phyloP scores from a whole-genome alignment of 169 alveolate genomes.

The Plasmodium yoelii region DNA sequence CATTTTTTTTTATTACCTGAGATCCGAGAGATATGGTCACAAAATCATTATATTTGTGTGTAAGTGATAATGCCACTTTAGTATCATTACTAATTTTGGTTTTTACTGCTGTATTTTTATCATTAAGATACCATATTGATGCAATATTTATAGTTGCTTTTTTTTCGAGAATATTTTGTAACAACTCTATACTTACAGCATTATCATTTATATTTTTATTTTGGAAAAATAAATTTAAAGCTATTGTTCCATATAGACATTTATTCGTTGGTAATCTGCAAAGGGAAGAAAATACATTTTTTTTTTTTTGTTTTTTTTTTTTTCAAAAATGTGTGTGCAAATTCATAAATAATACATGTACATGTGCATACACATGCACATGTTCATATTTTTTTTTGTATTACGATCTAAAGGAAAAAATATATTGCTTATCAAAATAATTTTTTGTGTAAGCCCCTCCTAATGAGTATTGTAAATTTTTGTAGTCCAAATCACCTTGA shows the following conservation, averaged over 20 bases:
- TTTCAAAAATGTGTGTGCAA: not conserved
- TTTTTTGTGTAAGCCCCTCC: constrained; percentile 58
- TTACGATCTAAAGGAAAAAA: constrained; percentile 65
- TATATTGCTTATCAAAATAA: constrained; percentile 26
- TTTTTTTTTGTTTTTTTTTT: too few species aligned
- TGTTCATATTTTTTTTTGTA: not conserved
- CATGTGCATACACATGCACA: not conserved
- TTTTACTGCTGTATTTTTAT: constrained; percentile 37
- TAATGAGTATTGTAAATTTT: constrained; percentile 40
- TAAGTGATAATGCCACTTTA: constrained; percentile 43
- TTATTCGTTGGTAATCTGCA: constrained; percentile 45
- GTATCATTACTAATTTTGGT: constrained; percentile 63
- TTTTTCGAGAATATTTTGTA: constrained; percentile 33
- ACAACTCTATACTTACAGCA: constrained; percentile 42
- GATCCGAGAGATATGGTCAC: constrained; percentile 39
- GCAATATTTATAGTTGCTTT: constrained; percentile 55
- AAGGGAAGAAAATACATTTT: not conserved
- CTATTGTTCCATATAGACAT: constrained; percentile 30
- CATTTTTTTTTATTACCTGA: constrained; percentile 15
- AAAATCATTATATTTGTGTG: constrained; percentile 62
- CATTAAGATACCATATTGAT: constrained; percentile 53
- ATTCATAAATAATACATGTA: not conserved
- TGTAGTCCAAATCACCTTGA: constrained; percentile 42
- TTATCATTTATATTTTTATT: constrained; percentile 47
- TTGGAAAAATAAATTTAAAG: constrained; percentile 45